phyloP scores from a whole-genome alignment of 345 rosid genomes.

The Kandelia obovata region DNA sequence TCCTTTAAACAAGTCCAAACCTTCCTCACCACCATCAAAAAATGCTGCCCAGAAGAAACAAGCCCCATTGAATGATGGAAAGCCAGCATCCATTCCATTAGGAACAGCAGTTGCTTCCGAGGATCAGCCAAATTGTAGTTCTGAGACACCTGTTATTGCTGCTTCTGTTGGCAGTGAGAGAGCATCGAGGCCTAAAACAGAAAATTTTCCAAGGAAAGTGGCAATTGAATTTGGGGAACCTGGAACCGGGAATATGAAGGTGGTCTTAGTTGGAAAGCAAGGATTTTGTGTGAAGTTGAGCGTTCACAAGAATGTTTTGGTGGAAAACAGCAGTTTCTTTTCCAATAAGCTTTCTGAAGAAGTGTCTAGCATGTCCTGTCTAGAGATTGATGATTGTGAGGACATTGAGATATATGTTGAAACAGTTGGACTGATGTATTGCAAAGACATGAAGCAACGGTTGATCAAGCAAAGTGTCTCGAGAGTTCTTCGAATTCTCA shows the following conservation, averaged over 20 bases:
- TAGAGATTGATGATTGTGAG: conserved; percentile 81
- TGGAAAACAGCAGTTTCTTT: conserved; percentile 69
- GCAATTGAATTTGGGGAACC: conserved; percentile 94
- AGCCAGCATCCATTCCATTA: conserved; percentile 45
- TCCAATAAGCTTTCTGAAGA: conserved; percentile 59
- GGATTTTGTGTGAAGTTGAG: conserved; percentile 92
- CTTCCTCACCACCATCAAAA: conserved; percentile 62
- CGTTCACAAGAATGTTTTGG: conserved; percentile 73
- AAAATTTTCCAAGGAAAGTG: conserved; percentile 80
- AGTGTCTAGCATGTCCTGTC: conserved; percentile 52
- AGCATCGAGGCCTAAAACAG: conserved; percentile 59
- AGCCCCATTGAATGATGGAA: conserved; percentile 45
- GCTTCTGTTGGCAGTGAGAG: conserved; percentile 58
- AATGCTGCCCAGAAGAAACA: conserved; percentile 48
- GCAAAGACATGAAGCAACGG: conserved; percentile 93
- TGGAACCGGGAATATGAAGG: conserved; percentile 82
- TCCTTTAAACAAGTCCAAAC: conserved; percentile 57
- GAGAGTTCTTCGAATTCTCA: conserved; percentile 80
- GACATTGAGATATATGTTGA: conserved; percentile 91
- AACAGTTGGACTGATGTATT: conserved; percentile 92
- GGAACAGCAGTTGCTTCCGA: conserved; percentile 52
- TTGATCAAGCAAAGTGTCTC: conserved; percentile 83
- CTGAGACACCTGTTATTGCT: conserved; percentile 36
- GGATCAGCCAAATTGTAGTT: conserved; percentile 37
- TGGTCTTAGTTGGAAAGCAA: conserved; percentile 81